Base-by-base conservation (phyloP, 177 flowering plant species). In the Telopea speciosissima region DNA sequence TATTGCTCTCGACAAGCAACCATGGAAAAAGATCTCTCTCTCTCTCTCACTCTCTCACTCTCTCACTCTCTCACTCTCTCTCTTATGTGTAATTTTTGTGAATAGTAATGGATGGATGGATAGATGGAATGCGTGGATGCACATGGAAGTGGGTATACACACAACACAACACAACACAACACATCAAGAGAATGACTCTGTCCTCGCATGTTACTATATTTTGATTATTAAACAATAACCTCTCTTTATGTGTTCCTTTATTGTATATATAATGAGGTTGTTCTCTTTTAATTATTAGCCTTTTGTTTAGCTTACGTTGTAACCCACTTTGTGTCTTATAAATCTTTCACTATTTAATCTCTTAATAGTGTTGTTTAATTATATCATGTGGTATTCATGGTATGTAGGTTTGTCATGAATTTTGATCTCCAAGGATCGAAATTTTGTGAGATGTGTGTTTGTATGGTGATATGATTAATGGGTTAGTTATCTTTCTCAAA, bases 161-260 rank as follows among this genome's bases (percentile, higher is more conserved):
- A 45, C 19, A 68, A 79, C 86, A 83, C 82, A 83, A 79, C 86
- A 83, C 82, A 83, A 68, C 66, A 45, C 19, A 68, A 79, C 86
- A 83, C 82, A 83, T 75, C 81, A 85, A 84, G 89, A 78, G 88
- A 80, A 80, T 86, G 87, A 83, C 80, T 79, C n/a, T 81, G 78
- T 70, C 74, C 56, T 40, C 69, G 70, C 63, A n/a, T 31, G 23
- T 73, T 72, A 72, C 75, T 16, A 45, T 16, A 45, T 11, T 13
- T 45, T 13, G 0, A 33, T 33, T 33, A 33, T 33, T 5, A 33
- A 45, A 45, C 54, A 19, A 45, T 63, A 54, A 68, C 21, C 40
- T 31, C 31, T 45, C 54, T 45, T 45, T 45, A 12, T 45, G 19
- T 45, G 54, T 45, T 45, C 3, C 19, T 45, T 45, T 45, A 45